Percentiles rank a stretch among this genome's conserved stretches.
phyloP scores from a whole-genome alignment of 495 filamentous ascomycete genomes.

The Xylaria flabelliformis region DNA sequence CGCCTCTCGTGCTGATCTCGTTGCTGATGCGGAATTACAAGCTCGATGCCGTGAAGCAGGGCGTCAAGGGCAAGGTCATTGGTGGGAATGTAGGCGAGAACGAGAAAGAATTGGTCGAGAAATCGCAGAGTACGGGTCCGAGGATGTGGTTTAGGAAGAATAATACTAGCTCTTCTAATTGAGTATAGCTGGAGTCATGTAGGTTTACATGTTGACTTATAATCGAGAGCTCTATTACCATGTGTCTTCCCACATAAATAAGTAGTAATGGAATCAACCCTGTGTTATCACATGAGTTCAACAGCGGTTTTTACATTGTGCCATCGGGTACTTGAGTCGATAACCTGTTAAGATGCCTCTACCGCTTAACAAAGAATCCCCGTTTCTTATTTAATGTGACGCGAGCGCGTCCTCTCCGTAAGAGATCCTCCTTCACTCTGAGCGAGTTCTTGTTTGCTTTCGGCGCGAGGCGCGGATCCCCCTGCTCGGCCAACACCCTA shows the following conservation, averaged over 20 bases:
- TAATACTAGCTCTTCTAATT: background rate
- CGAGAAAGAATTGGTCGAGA: background rate
- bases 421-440: slow-evolving; percentile 43
- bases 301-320: background rate
- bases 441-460: slow-evolving; percentile 42
- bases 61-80: slow-evolving; percentile 21
- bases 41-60: slow-evolving; percentile 37
- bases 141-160: background rate
- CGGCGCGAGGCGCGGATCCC: slow-evolving; percentile 47
- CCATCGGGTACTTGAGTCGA: background rate
- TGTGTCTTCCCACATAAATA: background rate
- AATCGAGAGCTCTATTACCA: background rate
- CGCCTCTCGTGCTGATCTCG: slow-evolving; percentile 52
- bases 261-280: background rate
- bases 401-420: slow-evolving; percentile 41
- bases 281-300: background rate
- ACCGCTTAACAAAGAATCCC: slow-evolving; percentile 50
- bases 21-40: slow-evolving; percentile 56
- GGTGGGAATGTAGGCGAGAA: background rate
- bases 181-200: background rate
- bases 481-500: slow-evolving; percentile 42
- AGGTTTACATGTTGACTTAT: background rate
- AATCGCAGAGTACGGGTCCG: background rate
- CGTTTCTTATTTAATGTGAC: slow-evolving; percentile 36
- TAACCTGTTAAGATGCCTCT: slow-evolving; percentile 22